Percentiles rank a stretch among this genome's conserved stretches.
phyloP scores from a whole-genome alignment of 805 yeast species.

The Candida piceae region DNA sequence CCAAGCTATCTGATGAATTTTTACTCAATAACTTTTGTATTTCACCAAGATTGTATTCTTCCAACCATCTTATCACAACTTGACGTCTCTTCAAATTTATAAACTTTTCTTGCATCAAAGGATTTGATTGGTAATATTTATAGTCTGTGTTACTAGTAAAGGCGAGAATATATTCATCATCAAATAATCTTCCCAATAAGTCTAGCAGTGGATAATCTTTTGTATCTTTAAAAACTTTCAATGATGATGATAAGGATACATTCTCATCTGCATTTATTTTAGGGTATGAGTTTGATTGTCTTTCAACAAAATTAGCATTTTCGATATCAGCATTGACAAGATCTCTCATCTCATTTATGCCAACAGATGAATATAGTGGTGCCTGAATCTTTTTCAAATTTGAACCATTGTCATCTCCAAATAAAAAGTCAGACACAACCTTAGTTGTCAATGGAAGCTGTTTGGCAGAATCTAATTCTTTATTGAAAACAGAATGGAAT shows the following conservation, averaged over 20 bases:
- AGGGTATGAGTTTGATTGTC: conserved; percentile 33
- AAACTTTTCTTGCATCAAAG: conserved; percentile 7
- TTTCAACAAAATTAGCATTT: conserved; percentile 1
- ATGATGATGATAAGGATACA: conserved; percentile 29
- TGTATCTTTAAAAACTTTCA: conserved; percentile 10
- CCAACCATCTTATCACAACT: conserved; percentile 54
- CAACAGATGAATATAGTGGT: conserved; percentile 5
- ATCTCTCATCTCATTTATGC: conserved; percentile 4
- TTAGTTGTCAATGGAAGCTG: conserved; percentile 14
- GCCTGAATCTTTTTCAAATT: conserved; percentile 7
- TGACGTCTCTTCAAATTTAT: conserved; percentile 35
- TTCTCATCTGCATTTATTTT: conserved; percentile 25
- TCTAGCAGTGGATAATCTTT: conserved; percentile 38
- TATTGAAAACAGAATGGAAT: conserved; percentile 34
- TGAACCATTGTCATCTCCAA: conserved; percentile 12
- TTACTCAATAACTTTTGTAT: conserved; percentile 27
- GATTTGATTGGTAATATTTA: conserved; percentile 4
- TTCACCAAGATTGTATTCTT: conserved; percentile 34
- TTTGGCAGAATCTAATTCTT: conserved; percentile 11
- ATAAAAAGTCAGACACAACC: conserved; percentile 17
- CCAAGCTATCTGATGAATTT: conserved; percentile 37
- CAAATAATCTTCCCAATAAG: conserved; percentile 63
- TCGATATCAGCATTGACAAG: conserved; percentile 14
- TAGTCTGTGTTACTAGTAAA: conserved; percentile 8
- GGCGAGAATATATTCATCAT: conserved; percentile 26